These are phyloP conservation scores for Ascochyta lentis DNA, from an alignment of 2,329 filamentous ascomycete genomes.

Conservation along the genomic window DNA sequence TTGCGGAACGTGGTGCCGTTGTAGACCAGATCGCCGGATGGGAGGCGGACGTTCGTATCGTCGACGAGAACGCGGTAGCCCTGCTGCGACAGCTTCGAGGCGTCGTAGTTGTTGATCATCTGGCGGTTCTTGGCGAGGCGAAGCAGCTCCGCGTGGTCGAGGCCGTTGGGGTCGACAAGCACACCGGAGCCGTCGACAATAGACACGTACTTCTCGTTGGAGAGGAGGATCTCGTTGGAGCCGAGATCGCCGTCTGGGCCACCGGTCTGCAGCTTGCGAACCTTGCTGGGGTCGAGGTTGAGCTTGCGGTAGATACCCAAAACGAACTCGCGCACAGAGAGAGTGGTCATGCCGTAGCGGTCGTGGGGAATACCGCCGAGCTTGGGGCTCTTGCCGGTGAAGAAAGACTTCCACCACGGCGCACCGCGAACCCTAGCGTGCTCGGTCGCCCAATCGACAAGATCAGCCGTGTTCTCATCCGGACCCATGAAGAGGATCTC, in stretches of 20 bases:
- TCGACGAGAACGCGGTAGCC: conserved; percentile 94
- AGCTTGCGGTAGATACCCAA: conserved; percentile 97
- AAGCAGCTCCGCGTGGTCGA: conserved; percentile 82
- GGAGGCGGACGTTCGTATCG: conserved; percentile 86
- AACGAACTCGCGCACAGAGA: conserved; percentile 95
- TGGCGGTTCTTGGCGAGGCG: conserved; percentile 83
- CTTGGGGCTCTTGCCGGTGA: conserved; percentile 96
- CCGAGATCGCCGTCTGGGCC: conserved; percentile 96
- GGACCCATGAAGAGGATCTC: conserved; percentile 99
- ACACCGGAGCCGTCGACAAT: conserved; percentile 98
- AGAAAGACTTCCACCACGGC: conserved; percentile 99
- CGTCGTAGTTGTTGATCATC: conserved; percentile 90
- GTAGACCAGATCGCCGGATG: conserved; percentile 81
- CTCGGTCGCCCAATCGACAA: conserved; percentile 98
- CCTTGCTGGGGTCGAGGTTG: conserved; percentile 81
- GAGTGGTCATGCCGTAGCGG: conserved; percentile 94
- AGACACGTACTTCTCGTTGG: conserved; percentile 92
- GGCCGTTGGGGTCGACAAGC: conserved; percentile 87
- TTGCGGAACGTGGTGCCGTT: conserved; percentile 98
- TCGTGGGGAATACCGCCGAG: conserved; percentile 97
- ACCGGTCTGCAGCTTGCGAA: conserved; percentile 96
- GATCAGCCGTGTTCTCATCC: conserved; percentile 96
- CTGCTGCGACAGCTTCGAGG: conserved; percentile 81
- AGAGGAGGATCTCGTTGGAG: conserved; percentile 95
- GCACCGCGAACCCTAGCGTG: conserved; percentile 87